Evolutionary conservation across 257 asterid species (phyloP).

Genomic region (Solanum arcanum): DNA sequence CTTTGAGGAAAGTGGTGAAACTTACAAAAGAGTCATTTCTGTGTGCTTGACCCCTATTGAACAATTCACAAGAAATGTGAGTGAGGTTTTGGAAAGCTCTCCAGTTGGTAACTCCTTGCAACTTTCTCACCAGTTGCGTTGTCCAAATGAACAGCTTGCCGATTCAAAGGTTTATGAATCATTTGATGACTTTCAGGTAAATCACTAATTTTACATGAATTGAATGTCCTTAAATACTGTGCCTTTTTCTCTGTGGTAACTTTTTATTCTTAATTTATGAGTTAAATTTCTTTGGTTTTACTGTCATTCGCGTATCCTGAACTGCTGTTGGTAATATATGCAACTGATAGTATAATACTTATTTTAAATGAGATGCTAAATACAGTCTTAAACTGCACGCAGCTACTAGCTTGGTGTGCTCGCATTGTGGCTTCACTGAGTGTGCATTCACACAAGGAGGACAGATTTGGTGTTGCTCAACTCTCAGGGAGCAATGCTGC

Average conservation of each 20-base stretch:
- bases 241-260: neutral
- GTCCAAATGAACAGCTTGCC: slow-evolving; percentile 53
- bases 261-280: neutral
- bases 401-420: slow-evolving; percentile 84
- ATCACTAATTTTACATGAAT: neutral
- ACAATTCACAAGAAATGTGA: slow-evolving; percentile 43
- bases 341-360: neutral
- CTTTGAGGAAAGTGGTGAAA: slow-evolving; percentile 89
- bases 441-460: slow-evolving; percentile 78
- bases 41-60: slow-evolving; percentile 69
- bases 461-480: slow-evolving; percentile 84
- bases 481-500: slow-evolving; percentile 77
- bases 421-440: slow-evolving; percentile 67
- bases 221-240: neutral
- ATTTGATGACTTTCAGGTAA: slow-evolving; percentile 75
- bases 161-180: slow-evolving; percentile 44
- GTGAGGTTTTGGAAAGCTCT: slow-evolving; percentile 60
- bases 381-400: slow-evolving; percentile 18
- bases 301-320: neutral
- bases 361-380: slow-evolving; percentile 3
- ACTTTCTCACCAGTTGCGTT: slow-evolving; percentile 56
- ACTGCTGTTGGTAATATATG: neutral
- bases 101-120: slow-evolving; percentile 46
- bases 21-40: slow-evolving; percentile 65
- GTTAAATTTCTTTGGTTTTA: neutral